Conservation (phyloP, 805 yeast genomes). For the Kodamaea laetipori region DNA sequence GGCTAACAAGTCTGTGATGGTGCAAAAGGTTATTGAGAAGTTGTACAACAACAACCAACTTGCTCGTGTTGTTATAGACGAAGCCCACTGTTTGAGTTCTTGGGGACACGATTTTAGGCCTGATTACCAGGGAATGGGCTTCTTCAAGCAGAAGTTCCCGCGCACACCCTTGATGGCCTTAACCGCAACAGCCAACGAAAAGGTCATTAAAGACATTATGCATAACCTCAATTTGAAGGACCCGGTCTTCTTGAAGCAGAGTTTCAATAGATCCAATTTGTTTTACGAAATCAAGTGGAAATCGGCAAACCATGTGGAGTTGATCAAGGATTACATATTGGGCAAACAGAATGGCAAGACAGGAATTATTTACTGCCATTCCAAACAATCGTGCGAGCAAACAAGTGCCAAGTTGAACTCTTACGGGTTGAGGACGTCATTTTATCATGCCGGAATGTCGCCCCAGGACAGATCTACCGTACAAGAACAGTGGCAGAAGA, state of each 20-base stretch:
- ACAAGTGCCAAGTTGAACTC: slow-evolving; percentile 61
- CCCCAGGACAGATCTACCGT: slow-evolving; percentile 68
- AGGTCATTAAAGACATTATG: slow-evolving; percentile 82
- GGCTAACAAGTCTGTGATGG: slow-evolving; percentile 73
- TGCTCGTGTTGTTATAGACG: slow-evolving; percentile 92
- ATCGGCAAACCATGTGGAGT: slow-evolving; percentile 53
- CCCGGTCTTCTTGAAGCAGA: slow-evolving; percentile 76
- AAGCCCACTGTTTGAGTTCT: slow-evolving; percentile 96
- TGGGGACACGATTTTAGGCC: slow-evolving; percentile 99
- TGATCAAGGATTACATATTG: slow-evolving; percentile 58
- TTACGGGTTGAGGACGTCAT: slow-evolving; percentile 68
- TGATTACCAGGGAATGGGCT: slow-evolving; percentile 80
- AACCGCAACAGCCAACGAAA: slow-evolving; percentile 95
- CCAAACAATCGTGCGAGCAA: slow-evolving; percentile 84
- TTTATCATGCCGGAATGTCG: slow-evolving; percentile 94
- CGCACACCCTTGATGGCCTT: slow-evolving; percentile 90
- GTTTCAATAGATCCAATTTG: slow-evolving; percentile 87
- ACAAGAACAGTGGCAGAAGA: slow-evolving; percentile 84
- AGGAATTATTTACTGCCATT: slow-evolving; percentile 93
- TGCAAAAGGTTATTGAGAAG: slow-evolving; percentile 61
- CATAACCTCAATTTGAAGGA: slow-evolving; percentile 66
- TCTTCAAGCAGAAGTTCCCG: slow-evolving; percentile 73
- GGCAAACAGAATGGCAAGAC: slow-evolving; percentile 56
- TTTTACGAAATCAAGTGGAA: slow-evolving; percentile 77
- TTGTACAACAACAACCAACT: slow-evolving; percentile 57